Evolutionary conservation across 2,329 filamentous ascomycete genomes (phyloP), one percentile per base, ranked within the genome.

Genomic region (Aspergillus pseudotamarii): DNA sequence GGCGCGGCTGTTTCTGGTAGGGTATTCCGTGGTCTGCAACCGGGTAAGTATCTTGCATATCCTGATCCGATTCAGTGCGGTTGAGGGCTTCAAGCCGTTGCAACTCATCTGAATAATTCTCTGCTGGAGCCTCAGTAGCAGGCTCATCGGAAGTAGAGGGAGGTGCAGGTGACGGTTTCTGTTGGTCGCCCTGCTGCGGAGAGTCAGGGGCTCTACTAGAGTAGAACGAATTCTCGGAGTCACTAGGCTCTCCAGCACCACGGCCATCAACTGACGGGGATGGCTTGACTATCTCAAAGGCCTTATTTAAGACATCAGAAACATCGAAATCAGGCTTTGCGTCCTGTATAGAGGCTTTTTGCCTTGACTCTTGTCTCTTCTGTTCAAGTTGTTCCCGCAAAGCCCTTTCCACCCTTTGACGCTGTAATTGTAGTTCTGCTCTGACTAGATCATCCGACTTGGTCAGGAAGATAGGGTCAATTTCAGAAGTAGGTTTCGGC

Each of bases 161-260:
- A 64, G 72, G 71, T 43, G 67, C 69, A 28, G 74, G 68, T 57
- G 75, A 76, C 30, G 70, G 66, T 55, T 72, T 71, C 60, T 68
- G 72, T 55, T 72, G 75, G 19, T 76, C 73, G 59, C 76, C 77
- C 45, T 80, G 77, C 65, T 84, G 82, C 75, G 86, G 83, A 67
- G 93, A 96, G 76, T 94, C 91, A 82, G 94, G 90, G 67, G 86
- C 86, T 81, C 91, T 92, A 80, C 94, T 97, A 69, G 94, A 97
- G 83, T 98, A 97, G 79, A 96, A 96, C 46, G 93, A 95, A 75
- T 96, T 93, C 76, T 96, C 91, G 80, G 92, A 95, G 78, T 94
- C 92, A 85, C 85, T 91, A 74, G 86, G 85, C 76, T 88, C 88
- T 73, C 83, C 83, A 78, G 89, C 83, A 70, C 83, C 76, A 66